Evolutionary conservation across 2,329 filamentous ascomycete genomes (phyloP).

Genomic region (Drechslerella stenobrocha): DNA sequence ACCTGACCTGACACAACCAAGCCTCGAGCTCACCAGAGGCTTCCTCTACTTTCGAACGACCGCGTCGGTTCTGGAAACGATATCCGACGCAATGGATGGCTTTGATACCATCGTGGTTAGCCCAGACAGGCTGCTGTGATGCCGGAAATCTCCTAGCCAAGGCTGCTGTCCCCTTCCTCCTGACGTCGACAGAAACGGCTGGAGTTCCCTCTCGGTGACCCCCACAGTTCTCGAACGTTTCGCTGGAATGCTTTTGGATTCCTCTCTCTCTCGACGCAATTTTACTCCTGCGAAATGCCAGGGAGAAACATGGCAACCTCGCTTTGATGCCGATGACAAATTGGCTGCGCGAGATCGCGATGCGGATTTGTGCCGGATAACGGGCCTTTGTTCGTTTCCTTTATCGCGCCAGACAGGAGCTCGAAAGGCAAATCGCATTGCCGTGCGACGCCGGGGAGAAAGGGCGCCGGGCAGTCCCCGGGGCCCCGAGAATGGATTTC

Average conservation of each 20-base stretch:
- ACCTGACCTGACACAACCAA: conserved; percentile 1
- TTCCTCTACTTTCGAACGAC: not conserved
- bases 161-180: not conserved
- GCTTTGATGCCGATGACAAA: conserved; percentile 37
- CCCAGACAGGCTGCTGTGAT: not conserved
- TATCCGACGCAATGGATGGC: not conserved
- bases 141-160: conserved; percentile 5
- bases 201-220: conserved; percentile 7
- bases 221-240: conserved; percentile 20
- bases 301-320: conserved; percentile 20
- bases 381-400: not conserved
- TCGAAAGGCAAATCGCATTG: not conserved
- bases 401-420: not conserved
- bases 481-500: conserved; percentile 10
- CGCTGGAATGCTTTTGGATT: conserved; percentile 43
- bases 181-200: not conserved
- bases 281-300: not conserved
- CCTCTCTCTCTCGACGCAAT: not conserved
- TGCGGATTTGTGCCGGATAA: conserved; percentile 45
- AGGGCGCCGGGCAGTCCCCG: conserved; percentile 1
- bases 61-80: conserved; percentile 1
- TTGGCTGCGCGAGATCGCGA: conserved; percentile 26
- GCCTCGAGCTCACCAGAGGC: conserved; percentile 3
- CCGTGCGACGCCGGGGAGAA: not conserved
- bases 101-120: not conserved